Evolutionary conservation across 768 basidiomycete genomes (phyloP), one percentile per base, ranked within the genome.

Genomic region (Hortiboletus campestris): DNA sequence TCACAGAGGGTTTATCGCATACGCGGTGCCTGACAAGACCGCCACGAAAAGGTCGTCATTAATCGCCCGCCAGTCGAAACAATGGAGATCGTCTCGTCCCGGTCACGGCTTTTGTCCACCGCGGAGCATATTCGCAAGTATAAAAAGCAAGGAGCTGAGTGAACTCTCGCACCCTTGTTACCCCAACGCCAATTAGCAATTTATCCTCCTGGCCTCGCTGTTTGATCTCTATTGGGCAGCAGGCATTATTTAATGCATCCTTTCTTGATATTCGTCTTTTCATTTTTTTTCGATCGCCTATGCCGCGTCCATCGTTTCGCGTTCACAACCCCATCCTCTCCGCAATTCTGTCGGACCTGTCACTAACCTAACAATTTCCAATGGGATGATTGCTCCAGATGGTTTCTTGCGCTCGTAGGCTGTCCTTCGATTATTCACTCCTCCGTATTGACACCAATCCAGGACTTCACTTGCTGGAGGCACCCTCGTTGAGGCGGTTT

Each of bases 361-460:
- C 29, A 57, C 63, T 22, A 67, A 74, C 35, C 22, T 81, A 8
- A 63, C 66, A n/a, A 73, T 81, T 31, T 66, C 69, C 7, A 80
- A 80, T 61, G 60, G 59, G 22, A 44, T 59, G 28, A 74, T 82
- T 48, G 56, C 76, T 25, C 81, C 82, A 5, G 82, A 83, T 71
- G 80, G 82, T 19, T 80, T 78, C 55, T 59, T 58, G 46, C 73
- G 80, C 55, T 72, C 75, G 77, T 77, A 46, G 20, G 78, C 67
- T 51, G 12, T 35, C 42, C 39, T 34, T 40, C 3, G 3, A 20
- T 45, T n/a, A 8, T 3, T 17, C 16, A 0, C 16, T 29, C 14
- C 31, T 28, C 44, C 29, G 10, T 17, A 34, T 43, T 58, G 31
- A 59, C 29, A 19, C 7, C 32, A 6, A 2, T 11, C 10, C 22